Evolutionary conservation across 1,284 basidiomycete genomes (phyloP), one percentile per base, ranked within the genome.

Genomic region (Trichosporon coremiiforme): DNA sequence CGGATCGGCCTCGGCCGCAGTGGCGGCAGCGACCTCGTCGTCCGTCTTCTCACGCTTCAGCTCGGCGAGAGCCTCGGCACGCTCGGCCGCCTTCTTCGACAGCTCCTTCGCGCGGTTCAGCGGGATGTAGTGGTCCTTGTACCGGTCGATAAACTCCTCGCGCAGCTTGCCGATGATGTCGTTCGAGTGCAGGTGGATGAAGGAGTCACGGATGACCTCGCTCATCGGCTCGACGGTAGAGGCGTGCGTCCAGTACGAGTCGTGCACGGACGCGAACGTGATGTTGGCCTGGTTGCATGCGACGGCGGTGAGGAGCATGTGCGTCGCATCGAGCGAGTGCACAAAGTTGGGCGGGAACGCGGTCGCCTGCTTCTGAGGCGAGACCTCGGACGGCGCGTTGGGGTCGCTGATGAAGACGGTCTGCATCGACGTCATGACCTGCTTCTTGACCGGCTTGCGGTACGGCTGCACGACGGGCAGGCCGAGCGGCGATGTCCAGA

Each of bases 331-430:
- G 65, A 99, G 87, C 77, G 92, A 94, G 83, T 99, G 97, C 70
- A 99, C 94, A 80, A 96, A 99, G 86, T 99, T 99, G 50, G 96
- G 97, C 12, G 96, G 96, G 89, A 99, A 99, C 1, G 96, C 97
- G 2, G 93, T 90, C 0, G 95, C 91, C 82, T 99, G 96, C 83
- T 97, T 97, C 72, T 86, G 78, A 0, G 93, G 85, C 76, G 94
- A 92, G 47, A 98, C 95, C 83, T 92, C 89, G 38, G 90, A 86
- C 13, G 90, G 90, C 0, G 87, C 84, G 74, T 91, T 90, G 0
- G 95, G 95, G 82, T 98, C 95, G 67, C 90, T 89, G 77, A 99
- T 95, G 83, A 88, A 97, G n/a, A 99, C 91, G 2, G 90, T 90
- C 85, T 98, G 96, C 71, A 98, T 83, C 15, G 90, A 85, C 0